These are phyloP conservation scores for Diplocarpon rosae DNA, from an alignment of 2,329 filamentous ascomycete species.

Conservation along the genomic window DNA sequence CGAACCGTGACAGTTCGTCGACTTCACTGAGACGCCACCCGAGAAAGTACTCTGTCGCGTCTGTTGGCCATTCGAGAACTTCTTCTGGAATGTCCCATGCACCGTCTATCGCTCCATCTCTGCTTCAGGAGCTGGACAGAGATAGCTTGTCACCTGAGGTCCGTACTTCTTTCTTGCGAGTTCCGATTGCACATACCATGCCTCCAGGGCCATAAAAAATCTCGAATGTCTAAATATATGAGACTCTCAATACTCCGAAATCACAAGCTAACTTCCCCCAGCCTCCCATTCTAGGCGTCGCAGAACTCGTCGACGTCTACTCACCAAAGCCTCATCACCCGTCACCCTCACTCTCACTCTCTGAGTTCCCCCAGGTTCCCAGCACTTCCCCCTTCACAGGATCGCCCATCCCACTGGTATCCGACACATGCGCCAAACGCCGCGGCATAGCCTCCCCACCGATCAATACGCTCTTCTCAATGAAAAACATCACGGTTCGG, in stretches of 20 bases:
- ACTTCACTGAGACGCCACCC: not conserved
- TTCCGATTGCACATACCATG: no score
- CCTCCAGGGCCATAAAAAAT: no score
- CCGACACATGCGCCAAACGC: slow-evolving; percentile 1
- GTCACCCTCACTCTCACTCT: not conserved
- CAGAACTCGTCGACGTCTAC: slow-evolving; percentile 3
- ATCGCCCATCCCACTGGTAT: not conserved
- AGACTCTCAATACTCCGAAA: no score
- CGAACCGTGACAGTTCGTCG: slow-evolving; percentile 6
- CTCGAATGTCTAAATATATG: no score
- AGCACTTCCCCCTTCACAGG: not conserved
- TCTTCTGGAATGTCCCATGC: slow-evolving; percentile 7
- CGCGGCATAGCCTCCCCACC: slow-evolving; percentile 8
- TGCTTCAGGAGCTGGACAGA: slow-evolving; percentile 4
- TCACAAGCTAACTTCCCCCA: not conserved
- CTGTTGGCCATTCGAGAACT: slow-evolving; percentile 2
- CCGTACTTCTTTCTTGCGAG: not conserved
- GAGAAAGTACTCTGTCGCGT: not conserved
- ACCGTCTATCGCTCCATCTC: slow-evolving; percentile 13
- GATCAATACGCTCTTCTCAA: slow-evolving; percentile 3
- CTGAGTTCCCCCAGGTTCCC: not conserved
- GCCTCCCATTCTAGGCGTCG: slow-evolving; percentile 1
- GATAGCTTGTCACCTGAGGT: slow-evolving; percentile 5
- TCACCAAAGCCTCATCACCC: not conserved
- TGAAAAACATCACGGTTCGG: slow-evolving; percentile 15